Conservation (phyloP, 2,329 filamentous ascomycete genomes). For the Akanthomyces lecanii region DNA sequence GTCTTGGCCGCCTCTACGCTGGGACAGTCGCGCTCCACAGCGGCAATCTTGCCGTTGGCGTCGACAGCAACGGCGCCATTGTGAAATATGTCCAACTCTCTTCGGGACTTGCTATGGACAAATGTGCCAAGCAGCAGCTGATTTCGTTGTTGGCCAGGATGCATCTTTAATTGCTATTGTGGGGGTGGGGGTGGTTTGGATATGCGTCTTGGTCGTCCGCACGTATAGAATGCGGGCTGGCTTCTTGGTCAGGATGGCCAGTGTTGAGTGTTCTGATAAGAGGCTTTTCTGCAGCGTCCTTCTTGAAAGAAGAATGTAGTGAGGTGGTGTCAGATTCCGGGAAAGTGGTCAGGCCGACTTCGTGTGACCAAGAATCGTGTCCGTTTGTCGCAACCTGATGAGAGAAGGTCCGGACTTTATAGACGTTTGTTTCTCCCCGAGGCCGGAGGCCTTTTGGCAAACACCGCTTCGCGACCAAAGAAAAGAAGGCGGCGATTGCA, state of each 20-base stretch:
- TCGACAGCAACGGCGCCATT: conserved; percentile 50
- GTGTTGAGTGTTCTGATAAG: no score
- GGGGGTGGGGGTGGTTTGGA: neutral
- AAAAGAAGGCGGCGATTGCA: neutral
- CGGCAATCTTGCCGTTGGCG: conserved; percentile 45
- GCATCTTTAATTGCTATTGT: conserved; percentile 2
- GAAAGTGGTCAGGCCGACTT: neutral
- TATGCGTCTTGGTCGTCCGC: neutral
- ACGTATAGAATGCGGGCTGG: neutral
- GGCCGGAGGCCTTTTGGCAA: neutral
- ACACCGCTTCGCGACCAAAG: neutral
- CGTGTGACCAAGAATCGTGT: neutral
- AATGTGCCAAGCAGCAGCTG: conserved; percentile 53
- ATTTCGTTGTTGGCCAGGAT: conserved; percentile 27
- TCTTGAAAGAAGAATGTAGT: neutral
- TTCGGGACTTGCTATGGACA: conserved; percentile 46
- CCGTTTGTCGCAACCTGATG: neutral
- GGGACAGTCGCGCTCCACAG: conserved; percentile 37
- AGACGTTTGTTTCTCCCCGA: neutral
- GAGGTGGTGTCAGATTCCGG: neutral
- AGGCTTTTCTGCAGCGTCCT: neutral
- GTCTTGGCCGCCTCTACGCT: conserved; percentile 29
- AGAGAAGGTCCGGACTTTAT: neutral
- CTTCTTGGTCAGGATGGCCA: neutral
- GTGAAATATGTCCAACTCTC: conserved; percentile 49